phyloP scores from a whole-genome alignment of 208 protist species.

The Acanthamoeba healyi region DNA sequence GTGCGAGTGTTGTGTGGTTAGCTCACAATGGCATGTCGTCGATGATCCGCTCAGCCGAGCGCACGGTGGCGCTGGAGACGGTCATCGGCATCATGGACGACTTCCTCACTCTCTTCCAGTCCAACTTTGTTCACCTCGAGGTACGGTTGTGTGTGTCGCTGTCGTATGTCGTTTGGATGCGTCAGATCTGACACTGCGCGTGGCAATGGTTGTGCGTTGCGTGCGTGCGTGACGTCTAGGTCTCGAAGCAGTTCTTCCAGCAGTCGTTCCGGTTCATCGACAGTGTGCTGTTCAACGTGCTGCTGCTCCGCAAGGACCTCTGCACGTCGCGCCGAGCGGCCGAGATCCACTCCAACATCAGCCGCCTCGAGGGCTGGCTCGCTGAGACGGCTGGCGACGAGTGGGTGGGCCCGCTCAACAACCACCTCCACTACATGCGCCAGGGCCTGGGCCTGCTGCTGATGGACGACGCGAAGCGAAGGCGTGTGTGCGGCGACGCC shows the following conservation, averaged over 20 bases:
- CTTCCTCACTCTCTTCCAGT: background rate
- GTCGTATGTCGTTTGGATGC: background rate
- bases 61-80: slow-evolving; percentile 16
- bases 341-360: slow-evolving; percentile 28
- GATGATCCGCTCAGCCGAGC: too few species aligned
- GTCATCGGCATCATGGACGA: slow-evolving; percentile 51
- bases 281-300: slow-evolving; percentile 31
- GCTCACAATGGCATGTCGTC: too few species aligned
- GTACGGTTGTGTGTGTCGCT: background rate
- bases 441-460: slow-evolving; percentile 31
- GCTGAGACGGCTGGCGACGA: slow-evolving; percentile 4
- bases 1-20: too few species aligned
- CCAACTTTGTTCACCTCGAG: slow-evolving; percentile 52
- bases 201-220: background rate
- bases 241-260: slow-evolving; percentile 64
- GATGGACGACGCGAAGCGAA: slow-evolving; percentile 49
- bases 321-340: background rate
- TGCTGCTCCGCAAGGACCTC: slow-evolving; percentile 51
- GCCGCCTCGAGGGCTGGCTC: slow-evolving; percentile 43
- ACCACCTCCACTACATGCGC: slow-evolving; percentile 54
- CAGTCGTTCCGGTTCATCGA: slow-evolving; percentile 64
- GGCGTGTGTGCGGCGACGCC: background rate
- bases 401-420: slow-evolving; percentile 30
- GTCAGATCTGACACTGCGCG: background rate
- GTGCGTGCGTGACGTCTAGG: background rate